These are phyloP conservation scores for Avena atlantica DNA, from an alignment of 176 grass and related monocot species.

Conservation along the genomic window DNA sequence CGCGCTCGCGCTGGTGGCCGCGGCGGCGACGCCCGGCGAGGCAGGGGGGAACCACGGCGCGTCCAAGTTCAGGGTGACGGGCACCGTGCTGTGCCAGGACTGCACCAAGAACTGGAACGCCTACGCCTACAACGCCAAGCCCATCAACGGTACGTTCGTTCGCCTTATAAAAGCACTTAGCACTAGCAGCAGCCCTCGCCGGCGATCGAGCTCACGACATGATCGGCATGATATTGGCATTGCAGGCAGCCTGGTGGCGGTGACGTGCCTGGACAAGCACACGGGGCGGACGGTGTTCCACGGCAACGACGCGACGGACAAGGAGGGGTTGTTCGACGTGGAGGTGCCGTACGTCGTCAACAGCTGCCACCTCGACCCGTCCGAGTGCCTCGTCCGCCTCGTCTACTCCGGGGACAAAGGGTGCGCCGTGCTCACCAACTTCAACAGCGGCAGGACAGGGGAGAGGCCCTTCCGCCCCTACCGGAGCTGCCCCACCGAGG, in stretches of 20 bases:
- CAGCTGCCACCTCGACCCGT: conserved; percentile 17
- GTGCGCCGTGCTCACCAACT: conserved; percentile 75
- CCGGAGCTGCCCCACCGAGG: conserved; percentile 10
- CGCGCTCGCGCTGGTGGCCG: conserved; percentile 33
- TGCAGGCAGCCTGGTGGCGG: conserved; percentile 59
- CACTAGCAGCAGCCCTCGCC: not conserved
- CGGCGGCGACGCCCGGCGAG: conserved; percentile 17
- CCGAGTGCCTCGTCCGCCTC: conserved; percentile 58
- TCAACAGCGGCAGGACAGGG: conserved; percentile 62
- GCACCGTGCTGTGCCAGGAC: conserved; percentile 85
- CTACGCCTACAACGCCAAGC: conserved; percentile 62
- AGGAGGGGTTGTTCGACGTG: conserved; percentile 57
- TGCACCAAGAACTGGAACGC: conserved; percentile 80
- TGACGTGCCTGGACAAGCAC: conserved; percentile 62
- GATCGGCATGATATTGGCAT: not conserved
- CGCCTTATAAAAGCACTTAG: too few relatives aligned
- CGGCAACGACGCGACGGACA: conserved; percentile 49
- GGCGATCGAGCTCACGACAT: not conserved
- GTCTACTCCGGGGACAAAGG: conserved; percentile 48
- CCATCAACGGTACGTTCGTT: conserved; percentile 52
- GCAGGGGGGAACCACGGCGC: conserved; percentile 20
- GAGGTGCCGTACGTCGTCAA: conserved; percentile 42
- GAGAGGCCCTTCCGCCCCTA: conserved; percentile 43
- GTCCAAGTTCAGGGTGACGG: conserved; percentile 58
- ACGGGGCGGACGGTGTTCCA: conserved; percentile 52